A percentile compares a stretch with the other conserved stretches of the same genome.
These are phyloP conservation scores for Pseudonitzschia pungens DNA, from an alignment of 108 stramenopile genomes.

Conservation along the genomic window DNA sequence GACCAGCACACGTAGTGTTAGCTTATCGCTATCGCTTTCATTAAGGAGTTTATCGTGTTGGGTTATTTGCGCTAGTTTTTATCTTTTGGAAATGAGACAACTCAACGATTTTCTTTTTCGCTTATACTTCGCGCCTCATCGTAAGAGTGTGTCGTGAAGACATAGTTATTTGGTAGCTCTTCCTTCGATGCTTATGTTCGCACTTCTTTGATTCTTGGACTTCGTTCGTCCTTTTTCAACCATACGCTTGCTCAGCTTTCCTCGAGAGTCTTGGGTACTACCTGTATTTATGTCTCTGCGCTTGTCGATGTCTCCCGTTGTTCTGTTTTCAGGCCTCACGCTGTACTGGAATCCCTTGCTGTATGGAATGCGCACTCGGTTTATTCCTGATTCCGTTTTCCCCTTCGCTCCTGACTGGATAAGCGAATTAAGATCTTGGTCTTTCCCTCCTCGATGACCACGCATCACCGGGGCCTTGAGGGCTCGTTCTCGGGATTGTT, in stretches of 20 bases:
- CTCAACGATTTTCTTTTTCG: too few species aligned
- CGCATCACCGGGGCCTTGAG: conserved; percentile 13
- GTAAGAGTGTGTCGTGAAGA: too few species aligned
- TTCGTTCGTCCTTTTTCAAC: conserved; percentile 66
- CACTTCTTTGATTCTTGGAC: conserved; percentile 78
- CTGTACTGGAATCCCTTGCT: conserved; percentile 84
- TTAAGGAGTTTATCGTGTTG: too few species aligned
- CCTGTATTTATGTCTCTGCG: conserved; percentile 37
- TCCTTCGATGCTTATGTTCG: conserved; percentile 86
- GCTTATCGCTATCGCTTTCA: too few species aligned
- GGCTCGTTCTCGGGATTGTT: conserved; percentile 10
- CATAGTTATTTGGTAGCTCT: conserved; percentile 53
- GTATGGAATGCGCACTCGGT: conserved; percentile 84
- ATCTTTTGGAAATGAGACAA: too few species aligned
- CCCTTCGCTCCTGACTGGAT: conserved; percentile 43
- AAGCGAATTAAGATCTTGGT: conserved; percentile 41
- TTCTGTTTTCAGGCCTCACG: conserved; percentile 64
- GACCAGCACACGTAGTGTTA: too few species aligned
- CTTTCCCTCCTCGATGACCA: conserved; percentile 29
- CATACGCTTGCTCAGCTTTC: conserved; percentile 69
- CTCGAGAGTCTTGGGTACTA: conserved; percentile 52
- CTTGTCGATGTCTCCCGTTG: conserved; percentile 57
- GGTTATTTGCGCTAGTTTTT: too few species aligned
- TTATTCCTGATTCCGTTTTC: conserved; percentile 52
- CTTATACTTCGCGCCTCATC: too few species aligned